Base-by-base conservation (phyloP, 129 eudicot species). In the Saussurea involucrata region DNA sequence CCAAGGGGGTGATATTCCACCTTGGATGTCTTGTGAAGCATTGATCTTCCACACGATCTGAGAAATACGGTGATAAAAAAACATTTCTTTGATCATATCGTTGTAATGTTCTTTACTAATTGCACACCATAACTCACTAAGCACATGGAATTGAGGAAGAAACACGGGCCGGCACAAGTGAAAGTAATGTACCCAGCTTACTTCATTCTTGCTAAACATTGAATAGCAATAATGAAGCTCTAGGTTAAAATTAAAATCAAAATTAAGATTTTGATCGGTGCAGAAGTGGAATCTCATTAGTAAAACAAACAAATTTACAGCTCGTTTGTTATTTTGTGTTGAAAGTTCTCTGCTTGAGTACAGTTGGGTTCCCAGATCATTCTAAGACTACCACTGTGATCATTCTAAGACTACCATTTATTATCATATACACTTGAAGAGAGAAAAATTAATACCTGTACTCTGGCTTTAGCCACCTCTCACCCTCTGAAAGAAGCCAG, bases 401-500 rank as follows among this genome's bases (percentile, higher is more conserved):
- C 58, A 69, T 69, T 17, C 37, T 22, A 77, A 53, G 60, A 74
- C 33, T 33, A 6, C 57, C 55, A 33, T 18, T 67, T 29, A 37
- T 20, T 40, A n/a, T 68, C 57, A 57, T 32, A 40, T 13, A 68
- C 18, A 34, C 3, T 37, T 42, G 63, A 69, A 74, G 27, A 69
- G 44, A 72, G 76, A 73, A 40, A 24, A 64, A 8, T 8, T 20
- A 13, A 10, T 80, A 95, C 98, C 97, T 84, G 86, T 91, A 80
- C 74, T 95, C 98, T 24, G 98, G 97, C 80, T 83, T 95, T 78
- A 95, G 80, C 98, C 98, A 95, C 81, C 84, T 86, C 81, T 95
- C 98, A 74, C 98, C 98, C 85, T 95, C 97, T 33, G 97, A 86
- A 66, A 95, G 88, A 85, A 95, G 94, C 97, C 98, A 95, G 70